Conservation (phyloP, 108 stramenopile genomes). For the Cyclostephanos invisitatus region DNA sequence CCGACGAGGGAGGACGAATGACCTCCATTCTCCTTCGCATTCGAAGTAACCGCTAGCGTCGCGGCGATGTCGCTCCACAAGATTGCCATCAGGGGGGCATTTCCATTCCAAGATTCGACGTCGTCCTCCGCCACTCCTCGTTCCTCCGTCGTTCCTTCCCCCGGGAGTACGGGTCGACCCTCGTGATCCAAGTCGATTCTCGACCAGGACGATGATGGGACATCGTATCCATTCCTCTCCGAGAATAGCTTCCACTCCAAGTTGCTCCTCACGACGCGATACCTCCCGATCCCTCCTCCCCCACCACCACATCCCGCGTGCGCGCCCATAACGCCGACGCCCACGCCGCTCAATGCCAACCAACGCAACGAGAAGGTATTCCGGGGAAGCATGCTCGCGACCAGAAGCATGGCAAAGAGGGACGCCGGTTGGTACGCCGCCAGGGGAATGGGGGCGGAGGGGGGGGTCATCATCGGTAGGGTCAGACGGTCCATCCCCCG, state of each 20-base stretch:
- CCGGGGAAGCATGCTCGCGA: conserved; percentile 31
- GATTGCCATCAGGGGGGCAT: not conserved
- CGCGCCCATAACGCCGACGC: conserved; percentile 1
- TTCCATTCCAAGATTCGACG: not conserved
- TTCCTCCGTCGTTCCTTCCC: not conserved
- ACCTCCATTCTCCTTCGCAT: not conserved
- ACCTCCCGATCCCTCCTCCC: not conserved
- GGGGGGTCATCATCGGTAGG: not conserved
- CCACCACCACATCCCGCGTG: not conserved
- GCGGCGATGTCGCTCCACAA: conserved; percentile 1
- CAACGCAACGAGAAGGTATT: conserved; percentile 44
- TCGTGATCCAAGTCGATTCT: not conserved
- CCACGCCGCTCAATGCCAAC: conserved; percentile 31
- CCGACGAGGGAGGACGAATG: not conserved
- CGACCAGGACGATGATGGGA: conserved; percentile 3
- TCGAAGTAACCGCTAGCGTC: conserved; percentile 2
- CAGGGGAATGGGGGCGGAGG: conserved; percentile 14
- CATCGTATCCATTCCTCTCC: not conserved
- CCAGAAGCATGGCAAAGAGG: conserved; percentile 24
- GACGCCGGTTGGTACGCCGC: conserved; percentile 25
- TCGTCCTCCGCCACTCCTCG: not conserved
- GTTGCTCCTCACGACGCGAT: not conserved
- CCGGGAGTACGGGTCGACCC: not conserved
- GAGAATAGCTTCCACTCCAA: not conserved
- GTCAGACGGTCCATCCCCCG: not conserved